Conservation (phyloP, 306 rosid species). For the Lablab purpureus region DNA sequence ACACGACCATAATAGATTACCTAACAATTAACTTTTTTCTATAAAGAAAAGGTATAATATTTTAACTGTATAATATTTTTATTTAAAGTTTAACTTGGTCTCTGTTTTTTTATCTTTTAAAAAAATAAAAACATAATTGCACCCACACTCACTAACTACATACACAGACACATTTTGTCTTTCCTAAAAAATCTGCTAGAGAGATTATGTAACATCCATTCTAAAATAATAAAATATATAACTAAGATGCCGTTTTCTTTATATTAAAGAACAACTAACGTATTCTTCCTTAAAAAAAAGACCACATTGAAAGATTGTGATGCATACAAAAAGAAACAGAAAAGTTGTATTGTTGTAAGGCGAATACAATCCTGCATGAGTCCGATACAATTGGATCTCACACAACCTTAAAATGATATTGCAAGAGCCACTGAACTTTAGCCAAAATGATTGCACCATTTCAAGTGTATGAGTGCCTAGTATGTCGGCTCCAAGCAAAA, state of each 20-base stretch:
- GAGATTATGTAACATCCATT: too few relatives aligned
- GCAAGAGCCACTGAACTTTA: conserved; percentile 28
- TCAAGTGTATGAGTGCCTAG: conserved; percentile 49
- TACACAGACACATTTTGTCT: too few relatives aligned
- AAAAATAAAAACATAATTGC: too few relatives aligned
- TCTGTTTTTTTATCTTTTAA: too few relatives aligned
- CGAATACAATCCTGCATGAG: conserved; percentile 43
- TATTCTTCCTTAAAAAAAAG: neutral
- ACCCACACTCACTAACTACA: too few relatives aligned
- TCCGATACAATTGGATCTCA: conserved; percentile 24
- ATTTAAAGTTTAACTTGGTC: too few relatives aligned
- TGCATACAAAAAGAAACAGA: neutral
- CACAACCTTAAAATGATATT: neutral
- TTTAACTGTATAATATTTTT: too few relatives aligned
- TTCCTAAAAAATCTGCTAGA: too few relatives aligned
- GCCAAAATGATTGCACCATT: conserved; percentile 38
- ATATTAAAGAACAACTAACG: neutral
- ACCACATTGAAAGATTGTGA: conserved; percentile 25
- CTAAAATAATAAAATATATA: too few relatives aligned
- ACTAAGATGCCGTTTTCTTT: neutral
- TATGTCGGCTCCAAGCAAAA: conserved; percentile 35
- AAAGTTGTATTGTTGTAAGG: neutral
- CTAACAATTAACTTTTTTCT: too few relatives aligned
- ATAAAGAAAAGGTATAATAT: too few relatives aligned
- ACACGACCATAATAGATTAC: too few relatives aligned